Evolutionary conservation across 2,329 filamentous ascomycete species (phyloP).

Genomic region (Colletotrichum sojae): DNA sequence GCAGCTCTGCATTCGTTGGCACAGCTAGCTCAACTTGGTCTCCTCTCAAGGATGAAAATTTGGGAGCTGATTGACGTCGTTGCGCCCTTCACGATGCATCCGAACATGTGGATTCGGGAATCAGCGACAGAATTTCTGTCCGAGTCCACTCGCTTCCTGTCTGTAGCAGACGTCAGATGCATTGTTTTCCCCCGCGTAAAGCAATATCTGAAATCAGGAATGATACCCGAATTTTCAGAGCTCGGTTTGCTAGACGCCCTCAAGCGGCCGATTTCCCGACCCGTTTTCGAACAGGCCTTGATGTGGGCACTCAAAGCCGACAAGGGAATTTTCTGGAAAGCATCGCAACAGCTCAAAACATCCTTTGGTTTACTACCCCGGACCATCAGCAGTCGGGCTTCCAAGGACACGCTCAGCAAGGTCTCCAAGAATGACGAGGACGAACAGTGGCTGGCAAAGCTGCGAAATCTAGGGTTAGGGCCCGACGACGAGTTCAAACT

Average conservation of each 20-base stretch:
- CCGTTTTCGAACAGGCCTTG: constrained; percentile 87
- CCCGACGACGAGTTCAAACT: constrained; percentile 92
- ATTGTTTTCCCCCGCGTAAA: constrained; percentile 85
- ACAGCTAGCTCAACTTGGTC: constrained; percentile 87
- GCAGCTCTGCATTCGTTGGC: constrained; percentile 90
- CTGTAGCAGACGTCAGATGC: constrained; percentile 85
- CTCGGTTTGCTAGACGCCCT: constrained; percentile 83
- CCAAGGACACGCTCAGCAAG: constrained; percentile 73
- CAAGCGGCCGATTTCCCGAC: constrained; percentile 83
- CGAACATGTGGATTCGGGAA: constrained; percentile 95
- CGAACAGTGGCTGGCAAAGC: constrained; percentile 88
- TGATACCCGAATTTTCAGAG: constrained; percentile 78
- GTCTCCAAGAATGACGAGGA: constrained; percentile 89
- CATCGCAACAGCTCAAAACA: constrained; percentile 76
- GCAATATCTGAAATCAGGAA: constrained; percentile 83
- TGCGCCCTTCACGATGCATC: constrained; percentile 90
- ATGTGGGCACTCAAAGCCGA: constrained; percentile 89
- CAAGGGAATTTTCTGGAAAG: constrained; percentile 89
- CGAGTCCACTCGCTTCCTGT: constrained; percentile 81
- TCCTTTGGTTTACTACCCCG: constrained; percentile 72
- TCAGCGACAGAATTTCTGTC: constrained; percentile 88
- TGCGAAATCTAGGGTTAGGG: constrained; percentile 86
- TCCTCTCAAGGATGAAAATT: constrained; percentile 86
- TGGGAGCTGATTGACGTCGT: constrained; percentile 92
- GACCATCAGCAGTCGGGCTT: constrained; percentile 67